A percentile compares a stretch with the other conserved stretches of the same genome.
Evolutionary conservation across 805 yeast genomes (phyloP).

Genomic region (Nadsonia fulvescens): DNA sequence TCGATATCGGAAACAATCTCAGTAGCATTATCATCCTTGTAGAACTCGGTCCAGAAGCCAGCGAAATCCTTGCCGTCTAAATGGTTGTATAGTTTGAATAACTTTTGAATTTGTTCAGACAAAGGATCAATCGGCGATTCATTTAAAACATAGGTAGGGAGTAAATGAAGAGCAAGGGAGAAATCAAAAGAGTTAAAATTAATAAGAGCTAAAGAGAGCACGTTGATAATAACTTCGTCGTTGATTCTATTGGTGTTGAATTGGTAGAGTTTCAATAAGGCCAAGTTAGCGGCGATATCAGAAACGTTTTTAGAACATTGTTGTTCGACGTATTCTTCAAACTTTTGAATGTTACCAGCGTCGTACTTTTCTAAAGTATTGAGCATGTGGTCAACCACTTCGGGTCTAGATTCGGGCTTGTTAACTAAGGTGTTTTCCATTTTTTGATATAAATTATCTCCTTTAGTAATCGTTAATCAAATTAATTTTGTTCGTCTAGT

Average conservation of each 20-base stretch:
- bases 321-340: constrained; percentile 26
- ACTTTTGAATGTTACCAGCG: constrained; percentile 23
- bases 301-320: constrained; percentile 23
- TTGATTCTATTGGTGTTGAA: constrained; percentile 18
- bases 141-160: constrained; percentile 23
- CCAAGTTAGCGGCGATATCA: constrained; percentile 28
- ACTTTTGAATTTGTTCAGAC: constrained; percentile 13
- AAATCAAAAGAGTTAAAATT: constrained; percentile 26
- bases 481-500: too few relatives aligned
- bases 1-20: constrained; percentile 19
- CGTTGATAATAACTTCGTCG: constrained; percentile 23
- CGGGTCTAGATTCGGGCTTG: constrained; percentile 24
- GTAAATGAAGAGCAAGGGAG: constrained; percentile 25
- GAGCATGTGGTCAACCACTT: constrained; percentile 22
- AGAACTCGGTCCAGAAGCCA: constrained; percentile 18
- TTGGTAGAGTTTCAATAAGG: constrained; percentile 27
- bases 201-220: constrained; percentile 24
- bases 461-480: too few relatives aligned
- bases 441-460: too few relatives aligned
- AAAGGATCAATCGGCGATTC: constrained; percentile 12
- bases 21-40: constrained; percentile 16
- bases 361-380: constrained; percentile 28
- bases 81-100: constrained; percentile 15
- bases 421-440: constrained; percentile 21
- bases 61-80: constrained; percentile 17